phyloP scores from a whole-genome alignment of 805 yeast species.

The Wickerhamiella dianesei region DNA sequence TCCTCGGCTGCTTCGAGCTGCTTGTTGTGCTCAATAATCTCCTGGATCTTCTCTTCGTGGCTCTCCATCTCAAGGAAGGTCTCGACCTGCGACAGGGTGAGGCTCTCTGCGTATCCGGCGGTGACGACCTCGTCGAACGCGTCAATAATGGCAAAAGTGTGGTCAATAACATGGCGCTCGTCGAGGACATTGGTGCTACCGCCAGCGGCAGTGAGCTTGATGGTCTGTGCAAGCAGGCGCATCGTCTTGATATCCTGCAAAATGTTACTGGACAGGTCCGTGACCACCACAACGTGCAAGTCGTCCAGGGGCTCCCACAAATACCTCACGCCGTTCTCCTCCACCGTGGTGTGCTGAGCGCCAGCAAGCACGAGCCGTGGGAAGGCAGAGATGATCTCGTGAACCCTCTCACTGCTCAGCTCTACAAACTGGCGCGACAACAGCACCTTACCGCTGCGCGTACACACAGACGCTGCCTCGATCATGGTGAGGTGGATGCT shows the following conservation, averaged over 20 bases:
- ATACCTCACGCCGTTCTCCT: slow-evolving; percentile 81
- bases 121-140: slow-evolving; percentile 91
- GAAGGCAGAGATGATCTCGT: slow-evolving; percentile 72
- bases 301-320: slow-evolving; percentile 95
- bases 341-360: slow-evolving; percentile 85
- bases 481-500: slow-evolving; percentile 10
- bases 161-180: slow-evolving; percentile 68
- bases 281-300: slow-evolving; percentile 75
- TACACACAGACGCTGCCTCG: slow-evolving; percentile 85
- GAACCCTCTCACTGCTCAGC: slow-evolving; percentile 68
- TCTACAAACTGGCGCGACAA: slow-evolving; percentile 87
- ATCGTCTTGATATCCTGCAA: slow-evolving; percentile 89
- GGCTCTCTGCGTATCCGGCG: slow-evolving; percentile 80
- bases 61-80: slow-evolving; percentile 94
- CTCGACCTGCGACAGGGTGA: slow-evolving; percentile 66
- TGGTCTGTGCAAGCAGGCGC: slow-evolving; percentile 69
- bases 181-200: slow-evolving; percentile 27
- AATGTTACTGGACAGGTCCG: slow-evolving; percentile 82
- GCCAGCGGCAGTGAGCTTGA: slow-evolving; percentile 45
- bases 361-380: slow-evolving; percentile 62
- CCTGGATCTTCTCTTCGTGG: slow-evolving; percentile 97
- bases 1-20: slow-evolving; percentile 95
- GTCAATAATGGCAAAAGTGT: slow-evolving; percentile 76
- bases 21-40: slow-evolving; percentile 90
- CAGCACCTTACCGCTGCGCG: slow-evolving; percentile 85